These are phyloP conservation scores for Penium margaritaceum DNA, from an alignment of 139 green algal genomes.

Conservation along the genomic window DNA sequence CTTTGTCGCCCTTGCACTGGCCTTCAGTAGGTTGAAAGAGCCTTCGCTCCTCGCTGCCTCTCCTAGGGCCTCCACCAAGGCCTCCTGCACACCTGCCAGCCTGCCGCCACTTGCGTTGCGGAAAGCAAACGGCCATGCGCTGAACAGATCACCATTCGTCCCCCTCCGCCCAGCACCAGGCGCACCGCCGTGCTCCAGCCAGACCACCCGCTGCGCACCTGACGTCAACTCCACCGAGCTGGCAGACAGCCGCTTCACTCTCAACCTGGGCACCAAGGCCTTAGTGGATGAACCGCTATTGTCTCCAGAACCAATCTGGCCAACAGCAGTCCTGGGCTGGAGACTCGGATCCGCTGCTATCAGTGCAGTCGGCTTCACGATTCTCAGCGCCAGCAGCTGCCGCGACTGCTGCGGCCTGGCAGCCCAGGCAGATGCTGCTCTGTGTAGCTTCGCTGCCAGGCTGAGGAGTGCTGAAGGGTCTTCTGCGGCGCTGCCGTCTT, in stretches of 20 bases:
- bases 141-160: no score
- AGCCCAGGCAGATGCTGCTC: background rate
- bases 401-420: background rate
- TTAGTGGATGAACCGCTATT: no score
- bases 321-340: background rate
- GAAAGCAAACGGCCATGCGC: constrained; percentile 10
- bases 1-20: background rate
- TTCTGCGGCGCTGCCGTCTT: background rate
- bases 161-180: background rate
- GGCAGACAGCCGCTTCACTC: constrained; percentile 13
- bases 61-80: constrained; percentile 7
- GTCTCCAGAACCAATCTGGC: no score
- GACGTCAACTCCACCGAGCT: constrained; percentile 5
- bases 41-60: background rate
- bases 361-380: constrained; percentile 16
- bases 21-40: constrained; percentile 2
- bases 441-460: background rate
- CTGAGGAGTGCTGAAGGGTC: background rate
- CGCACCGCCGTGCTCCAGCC: background rate
- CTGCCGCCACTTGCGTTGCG: background rate
- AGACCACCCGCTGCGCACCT: background rate
- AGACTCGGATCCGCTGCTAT: background rate
- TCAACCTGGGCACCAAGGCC: background rate
- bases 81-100: constrained; percentile 6
- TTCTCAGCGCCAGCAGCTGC: constrained; percentile 3